A percentile compares a stretch with the other conserved stretches of the same genome.
Conservation (phyloP, 306 rosid genomes). For the Echinosophora koreensis region DNA sequence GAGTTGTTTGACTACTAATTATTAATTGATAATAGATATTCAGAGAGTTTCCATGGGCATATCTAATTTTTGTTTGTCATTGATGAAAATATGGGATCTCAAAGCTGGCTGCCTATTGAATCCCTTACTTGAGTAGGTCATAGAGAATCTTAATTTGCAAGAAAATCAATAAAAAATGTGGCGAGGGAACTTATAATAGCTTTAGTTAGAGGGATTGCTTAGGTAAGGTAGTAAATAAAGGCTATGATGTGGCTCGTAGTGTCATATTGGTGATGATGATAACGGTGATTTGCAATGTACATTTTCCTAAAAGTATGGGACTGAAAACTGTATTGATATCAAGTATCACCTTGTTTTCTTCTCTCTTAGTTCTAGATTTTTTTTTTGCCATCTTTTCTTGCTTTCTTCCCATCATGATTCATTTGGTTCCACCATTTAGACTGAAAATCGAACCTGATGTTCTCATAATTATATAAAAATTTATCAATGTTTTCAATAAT, state of each 20-base stretch:
- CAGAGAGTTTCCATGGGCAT: constrained; percentile 26
- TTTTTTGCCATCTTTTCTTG: background rate
- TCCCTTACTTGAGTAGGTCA: constrained; percentile 8
- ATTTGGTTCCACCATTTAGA: no score
- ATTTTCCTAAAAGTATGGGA: background rate
- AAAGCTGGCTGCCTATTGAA: constrained; percentile 5
- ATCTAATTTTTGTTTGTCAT: constrained; percentile 22
- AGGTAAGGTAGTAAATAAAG: background rate
- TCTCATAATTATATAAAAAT: no score
- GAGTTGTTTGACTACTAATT: constrained; percentile 4
- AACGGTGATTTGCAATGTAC: no score
- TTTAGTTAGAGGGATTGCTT: background rate
- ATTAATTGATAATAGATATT: background rate
- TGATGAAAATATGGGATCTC: constrained; percentile 14
- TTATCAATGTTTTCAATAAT: no score
- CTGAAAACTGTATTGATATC: background rate
- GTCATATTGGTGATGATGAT: no score
- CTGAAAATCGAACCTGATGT: no score
- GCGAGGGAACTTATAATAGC: constrained; percentile 19
- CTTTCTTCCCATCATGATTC: no score
- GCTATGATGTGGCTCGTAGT: background rate
- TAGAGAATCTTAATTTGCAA: background rate
- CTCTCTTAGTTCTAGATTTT: background rate
- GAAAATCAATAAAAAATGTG: background rate
- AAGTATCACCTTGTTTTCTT: no score